Percentiles rank a stretch among this genome's conserved stretches.
Conservation (phyloP, 2,329 filamentous ascomycete genomes). For the Fusarium tricinctum region DNA sequence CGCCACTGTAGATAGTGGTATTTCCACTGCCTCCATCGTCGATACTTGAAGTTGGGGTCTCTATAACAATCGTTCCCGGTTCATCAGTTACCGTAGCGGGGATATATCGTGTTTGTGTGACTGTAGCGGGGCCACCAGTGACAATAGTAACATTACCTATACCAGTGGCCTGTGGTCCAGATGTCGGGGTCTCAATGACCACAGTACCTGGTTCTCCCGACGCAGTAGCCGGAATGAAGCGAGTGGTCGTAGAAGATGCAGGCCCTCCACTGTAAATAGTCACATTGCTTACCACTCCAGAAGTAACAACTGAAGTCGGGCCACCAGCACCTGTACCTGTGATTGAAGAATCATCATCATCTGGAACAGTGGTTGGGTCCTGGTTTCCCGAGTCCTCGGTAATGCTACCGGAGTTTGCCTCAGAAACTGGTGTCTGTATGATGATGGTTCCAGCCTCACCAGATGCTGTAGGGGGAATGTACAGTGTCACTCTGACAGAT, state of each 20-base stretch:
- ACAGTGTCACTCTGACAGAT: not conserved
- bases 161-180: conserved; percentile 11
- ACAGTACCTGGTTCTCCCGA: conserved; percentile 15
- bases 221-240: conserved; percentile 10
- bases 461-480: not conserved
- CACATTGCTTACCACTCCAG: not conserved
- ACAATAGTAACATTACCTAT: conserved; percentile 16
- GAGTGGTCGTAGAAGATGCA: not conserved
- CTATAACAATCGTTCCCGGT: conserved; percentile 15
- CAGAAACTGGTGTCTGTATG: conserved; percentile 14
- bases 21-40: not conserved
- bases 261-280: conserved; percentile 23
- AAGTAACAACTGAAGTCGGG: conserved; percentile 1
- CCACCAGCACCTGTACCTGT: not conserved
- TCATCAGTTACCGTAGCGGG: conserved; percentile 6
- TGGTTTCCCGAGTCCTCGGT: not conserved
- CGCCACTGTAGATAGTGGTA: conserved; percentile 1
- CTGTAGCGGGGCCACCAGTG: conserved; percentile 4
- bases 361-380: not conserved
- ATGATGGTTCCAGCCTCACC: conserved; percentile 20
- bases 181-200: conserved; percentile 26
- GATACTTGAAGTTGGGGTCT: conserved; percentile 1
- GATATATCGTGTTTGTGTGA: conserved; percentile 16
- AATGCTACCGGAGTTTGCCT: too few relatives aligned
- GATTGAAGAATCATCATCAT: not conserved